A percentile compares a stretch with the other conserved stretches of the same genome.
Conservation (phyloP, 257 asterid species). For the Leonotis leonurus region DNA sequence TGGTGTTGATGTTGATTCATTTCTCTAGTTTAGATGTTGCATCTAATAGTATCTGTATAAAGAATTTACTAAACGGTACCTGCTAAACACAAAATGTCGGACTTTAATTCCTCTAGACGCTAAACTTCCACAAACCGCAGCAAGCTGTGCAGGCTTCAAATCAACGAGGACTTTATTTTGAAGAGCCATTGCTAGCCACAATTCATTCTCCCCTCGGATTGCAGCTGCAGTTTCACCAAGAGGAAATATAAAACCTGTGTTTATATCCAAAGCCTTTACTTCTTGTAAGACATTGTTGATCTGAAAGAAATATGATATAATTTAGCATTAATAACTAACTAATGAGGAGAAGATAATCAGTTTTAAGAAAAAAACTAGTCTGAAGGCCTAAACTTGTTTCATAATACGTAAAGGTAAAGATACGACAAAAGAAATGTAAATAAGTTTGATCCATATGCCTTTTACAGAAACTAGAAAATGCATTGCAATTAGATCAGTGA, state of each 20-base stretch:
- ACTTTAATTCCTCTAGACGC: constrained; percentile 93
- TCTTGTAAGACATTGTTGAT: constrained; percentile 92
- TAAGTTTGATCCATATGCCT: not conserved
- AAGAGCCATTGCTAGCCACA: constrained; percentile 93
- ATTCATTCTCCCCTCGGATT: constrained; percentile 95
- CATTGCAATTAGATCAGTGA: too few relatives aligned
- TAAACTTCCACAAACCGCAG: constrained; percentile 85
- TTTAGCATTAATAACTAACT: constrained; percentile 5
- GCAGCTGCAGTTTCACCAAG: constrained; percentile 99
- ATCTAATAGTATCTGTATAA: too few relatives aligned
- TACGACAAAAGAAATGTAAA: too few relatives aligned
- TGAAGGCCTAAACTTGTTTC: too few relatives aligned
- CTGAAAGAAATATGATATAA: constrained; percentile 34
- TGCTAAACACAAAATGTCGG: too few relatives aligned
- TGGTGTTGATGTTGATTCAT: not conserved
- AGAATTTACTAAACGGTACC: too few relatives aligned
- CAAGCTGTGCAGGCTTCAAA: constrained; percentile 95
- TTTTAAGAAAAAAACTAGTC: too few relatives aligned
- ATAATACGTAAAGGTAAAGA: too few relatives aligned
- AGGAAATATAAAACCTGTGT: constrained; percentile 71
- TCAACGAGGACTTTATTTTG: constrained; percentile 72
- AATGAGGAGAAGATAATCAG: too few relatives aligned
- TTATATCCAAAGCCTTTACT: constrained; percentile 93
- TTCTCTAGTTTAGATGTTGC: not conserved
- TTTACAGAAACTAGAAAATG: not conserved